Percentiles rank a stretch among this genome's conserved stretches.
Conservation (phyloP, 352 stramenopile genomes). For the Globisporangium viniferum region DNA sequence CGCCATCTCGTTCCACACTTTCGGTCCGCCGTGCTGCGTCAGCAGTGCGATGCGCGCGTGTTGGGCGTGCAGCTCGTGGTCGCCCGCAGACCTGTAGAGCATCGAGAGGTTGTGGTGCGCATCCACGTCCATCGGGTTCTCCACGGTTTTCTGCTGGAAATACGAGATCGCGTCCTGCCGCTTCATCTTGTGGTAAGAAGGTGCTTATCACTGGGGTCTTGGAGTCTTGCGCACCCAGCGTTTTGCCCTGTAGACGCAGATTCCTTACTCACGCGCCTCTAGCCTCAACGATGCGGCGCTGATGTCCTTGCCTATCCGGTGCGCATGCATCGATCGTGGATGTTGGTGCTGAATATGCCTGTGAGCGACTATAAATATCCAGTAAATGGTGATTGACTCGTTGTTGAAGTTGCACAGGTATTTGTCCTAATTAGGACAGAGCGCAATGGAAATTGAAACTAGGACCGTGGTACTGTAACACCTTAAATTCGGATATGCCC, state of each 20-base stretch:
- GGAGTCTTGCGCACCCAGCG: not conserved
- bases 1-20: conserved; percentile 60
- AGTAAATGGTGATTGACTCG: not conserved
- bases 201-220: not conserved
- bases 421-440: not conserved
- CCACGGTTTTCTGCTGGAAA: conserved; percentile 53
- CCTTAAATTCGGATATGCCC: not conserved
- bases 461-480: not conserved
- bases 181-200: conserved; percentile 25
- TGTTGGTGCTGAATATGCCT: not conserved
- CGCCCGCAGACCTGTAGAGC: conserved; percentile 41
- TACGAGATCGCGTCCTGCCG: conserved; percentile 55
- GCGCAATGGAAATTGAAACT: not conserved
- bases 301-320: not conserved
- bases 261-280: not conserved
- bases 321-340: not conserved
- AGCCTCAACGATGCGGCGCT: not conserved
- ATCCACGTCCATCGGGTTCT: conserved; percentile 52
- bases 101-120: conserved; percentile 62
- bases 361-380: not conserved
- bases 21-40: conserved; percentile 49
- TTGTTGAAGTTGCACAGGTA: not conserved
- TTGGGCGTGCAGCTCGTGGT: conserved; percentile 35
- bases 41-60: conserved; percentile 61
- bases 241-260: not conserved